Evolutionary conservation across 2,329 filamentous ascomycete species (phyloP), one percentile per base, ranked within the genome.

Genomic region (Colletotrichum kahawae): DNA sequence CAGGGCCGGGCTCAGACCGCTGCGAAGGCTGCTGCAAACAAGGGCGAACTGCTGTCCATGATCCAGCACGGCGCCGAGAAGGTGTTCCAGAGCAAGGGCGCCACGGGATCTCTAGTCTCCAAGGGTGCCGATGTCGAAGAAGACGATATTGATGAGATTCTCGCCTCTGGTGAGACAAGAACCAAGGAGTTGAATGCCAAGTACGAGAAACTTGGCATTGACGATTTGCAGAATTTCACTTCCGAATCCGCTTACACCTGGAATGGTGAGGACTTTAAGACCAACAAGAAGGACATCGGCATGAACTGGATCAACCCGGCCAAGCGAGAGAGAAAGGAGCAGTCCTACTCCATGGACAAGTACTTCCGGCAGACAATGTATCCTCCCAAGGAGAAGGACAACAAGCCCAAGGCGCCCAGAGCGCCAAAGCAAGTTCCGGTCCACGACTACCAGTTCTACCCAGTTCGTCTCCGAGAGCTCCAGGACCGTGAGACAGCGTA

Each of bases 21-120:
- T 69, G 93, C 93, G 24, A 98, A 98, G 88, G 94, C 95, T 64
- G 95, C 96, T 9, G 95, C 96, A 1, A 98, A 95, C 77, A 99
- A 99, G 85, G 97, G 98, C 77, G 97, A 99, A 81, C 90, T 99
- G 56, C 88, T 99, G 59, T 97, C 92, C 77, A 99, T 99, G 97
- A 99, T 99, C 81, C 97, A 99, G 83, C 97, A 99, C 81, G 97
- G 97, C 76, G 97, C 97, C n/a, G 95, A 97, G 82, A 95, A 95
- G 78, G 94, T 99, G 0, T 98, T 99, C 86, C 90, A 94, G 78
- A 91, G 89, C 59, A 94, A 95, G 82, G 93, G 92, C 29, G 88
- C 90, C 4, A 90, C 90, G 14, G 93, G 92, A 29, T 82, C 87
- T 34, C 85, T 94, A 59, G 88, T 89, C 7, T 90, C 90, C 16